Conservation (phyloP, 768 basidiomycete genomes). For the Mycena crocata region DNA sequence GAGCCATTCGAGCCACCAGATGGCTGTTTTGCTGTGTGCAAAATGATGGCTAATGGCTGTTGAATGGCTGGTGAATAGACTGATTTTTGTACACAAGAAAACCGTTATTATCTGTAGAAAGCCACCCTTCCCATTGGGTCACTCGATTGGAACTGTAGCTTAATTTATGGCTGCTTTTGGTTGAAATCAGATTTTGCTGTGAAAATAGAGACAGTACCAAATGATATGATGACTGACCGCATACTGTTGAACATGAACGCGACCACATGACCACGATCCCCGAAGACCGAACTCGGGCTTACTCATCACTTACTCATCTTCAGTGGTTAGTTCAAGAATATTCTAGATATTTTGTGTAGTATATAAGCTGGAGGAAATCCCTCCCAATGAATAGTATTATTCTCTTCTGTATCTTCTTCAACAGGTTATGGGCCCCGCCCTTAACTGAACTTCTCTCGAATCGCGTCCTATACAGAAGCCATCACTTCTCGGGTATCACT, state of each 20-base stretch:
- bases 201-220: no score
- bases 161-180: no score
- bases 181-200: no score
- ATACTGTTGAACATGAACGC: not conserved
- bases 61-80: no score
- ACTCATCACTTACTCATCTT: not conserved
- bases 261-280: not conserved
- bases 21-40: no score
- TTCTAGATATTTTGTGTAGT: not conserved
- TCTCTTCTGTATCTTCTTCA: not conserved
- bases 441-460: constrained; percentile 11
- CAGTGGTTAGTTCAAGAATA: not conserved
- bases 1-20: no score
- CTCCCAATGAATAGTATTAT: not conserved
- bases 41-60: no score
- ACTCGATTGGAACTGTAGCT: no score
- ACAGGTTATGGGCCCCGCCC: not conserved
- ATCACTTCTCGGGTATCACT: not conserved
- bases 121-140: no score
- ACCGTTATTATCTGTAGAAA: no score
- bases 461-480: constrained; percentile 4
- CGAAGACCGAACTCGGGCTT: not conserved
- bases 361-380: not conserved
- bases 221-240: no score
- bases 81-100: no score